Evolutionary conservation across 164 flowering plant genomes (phyloP), one percentile per base, ranked within the genome.

Genomic region (Nelumbo lutea): DNA sequence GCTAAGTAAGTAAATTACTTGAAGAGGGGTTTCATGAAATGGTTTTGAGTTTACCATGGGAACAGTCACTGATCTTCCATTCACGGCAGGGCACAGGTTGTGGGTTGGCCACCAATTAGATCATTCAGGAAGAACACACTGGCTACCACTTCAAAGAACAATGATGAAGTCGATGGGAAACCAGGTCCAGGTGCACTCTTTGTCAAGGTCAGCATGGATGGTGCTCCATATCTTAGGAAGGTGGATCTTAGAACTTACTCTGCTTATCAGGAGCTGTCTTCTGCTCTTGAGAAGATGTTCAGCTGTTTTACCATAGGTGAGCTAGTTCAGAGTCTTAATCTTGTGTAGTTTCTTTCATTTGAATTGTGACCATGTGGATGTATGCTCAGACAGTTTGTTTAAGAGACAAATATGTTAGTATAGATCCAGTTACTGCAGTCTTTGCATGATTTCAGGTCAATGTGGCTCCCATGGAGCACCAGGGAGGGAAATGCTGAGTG

Each of bases 141-240:
- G 83, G 91, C 91, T 10, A 85, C 90, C 66, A 79, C 80, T 50
- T 81, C 93, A 6, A 95, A 95, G 80, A 88, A 79, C 83, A 91
- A 79, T 74, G 96, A 89, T 46, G 96, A 89, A 81, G 90, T 87
- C 45, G 96, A 90, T 76, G 96, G 95, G 15, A 93, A 89, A 74
- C 89, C 84, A 6, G 87, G 90, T 73, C 84, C 86, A 59, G 87
- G 85, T 70, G 83, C 88, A 50, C 82, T 91, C 44, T 90, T 85
- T 79, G 91, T 95, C 57, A 95, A 95, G 80, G 98, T 95, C 67
- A 95, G 98, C 83, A 90, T 95, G 98, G 96, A 91, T 76, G 98
- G 98, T 62, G 98, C 98, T 76, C 98, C 98, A 45, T 95, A 89
- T 70, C 72, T 95, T 70, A 84, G 98, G 81, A 95, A 95, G 81